Evolutionary conservation across 2,329 filamentous ascomycete species (phyloP), one percentile per base, ranked within the genome.

Genomic region (Aspergillus sp.): DNA sequence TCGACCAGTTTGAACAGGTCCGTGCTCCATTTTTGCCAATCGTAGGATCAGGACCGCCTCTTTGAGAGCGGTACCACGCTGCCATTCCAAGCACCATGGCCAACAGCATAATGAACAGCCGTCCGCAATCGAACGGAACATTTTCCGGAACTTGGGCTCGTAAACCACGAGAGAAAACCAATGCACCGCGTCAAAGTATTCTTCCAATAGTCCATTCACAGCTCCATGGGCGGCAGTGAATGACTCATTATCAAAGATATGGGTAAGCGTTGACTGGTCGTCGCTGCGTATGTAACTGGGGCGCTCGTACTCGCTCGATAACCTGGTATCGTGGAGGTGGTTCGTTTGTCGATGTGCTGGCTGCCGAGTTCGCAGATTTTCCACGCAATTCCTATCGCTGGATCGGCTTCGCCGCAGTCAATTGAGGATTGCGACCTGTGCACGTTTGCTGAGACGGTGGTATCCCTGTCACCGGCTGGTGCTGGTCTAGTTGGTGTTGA

Each of bases 91-190:
- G 54, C 27, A 73, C 59, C 8, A 64, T 61, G 1, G 63, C 59
- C 2, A 71, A 45, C 5, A 73, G 52, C 1, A 68, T 33, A 4
- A 72, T 50, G 42, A 71, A 73, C 0, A 55, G 2, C 66, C 65
- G 47, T 67, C 65, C 1, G 54, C 47, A 2, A 70, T 56, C 5
- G 62, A 61, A 7, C 55, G 48, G 28, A 68, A 62, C 3, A 55
- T 52, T 7, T 52, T 52, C 26, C 69, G 65, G 41, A 73, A 70
- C 28, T 58, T 67, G 1, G 68, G 68, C 44, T 72, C 68, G 45
- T 67, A 68, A 12, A 73, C 57, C 1, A 68, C 67, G 3, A 73
- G 57, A 10, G 69, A 71, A 45, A 73, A 72, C 69, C 70, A 73
- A 52, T 72, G 69, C 10, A 73, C 63, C 2, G 66, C 54, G 42